A percentile compares a stretch with the other conserved stretches of the same genome.
These are phyloP conservation scores for Solanum lignicaule DNA, from an alignment of 257 asterid species.

Conservation along the genomic window DNA sequence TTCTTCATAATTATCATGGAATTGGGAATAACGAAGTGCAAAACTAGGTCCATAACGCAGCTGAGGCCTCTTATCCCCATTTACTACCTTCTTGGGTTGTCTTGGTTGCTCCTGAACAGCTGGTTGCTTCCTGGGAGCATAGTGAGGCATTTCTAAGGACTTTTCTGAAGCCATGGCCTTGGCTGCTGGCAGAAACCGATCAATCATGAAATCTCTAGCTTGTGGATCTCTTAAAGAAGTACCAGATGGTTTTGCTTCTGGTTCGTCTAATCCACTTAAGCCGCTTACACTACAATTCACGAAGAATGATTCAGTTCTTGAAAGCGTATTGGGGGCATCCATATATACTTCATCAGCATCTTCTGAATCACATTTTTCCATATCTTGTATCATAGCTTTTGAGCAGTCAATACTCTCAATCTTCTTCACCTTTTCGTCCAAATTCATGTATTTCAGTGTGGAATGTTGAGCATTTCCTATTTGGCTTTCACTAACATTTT, in stretches of 20 bases:
- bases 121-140: conserved; percentile 38
- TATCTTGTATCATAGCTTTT: background rate
- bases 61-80: conserved; percentile 27
- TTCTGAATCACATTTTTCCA: conserved; percentile 17
- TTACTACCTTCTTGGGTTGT: conserved; percentile 21
- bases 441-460: background rate
- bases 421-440: conserved; percentile 6
- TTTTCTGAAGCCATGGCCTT: conserved; percentile 73
- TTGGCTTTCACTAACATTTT: conserved; percentile 5
- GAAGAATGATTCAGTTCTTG: conserved; percentile 58
- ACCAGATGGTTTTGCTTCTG: conserved; percentile 22
- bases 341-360: conserved; percentile 45
- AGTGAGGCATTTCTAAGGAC: conserved; percentile 54
- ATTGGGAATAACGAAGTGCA: conserved; percentile 33
- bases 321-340: conserved; percentile 67
- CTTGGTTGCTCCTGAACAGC: conserved; percentile 23
- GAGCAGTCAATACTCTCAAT: conserved; percentile 4
- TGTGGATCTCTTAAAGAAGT: conserved; percentile 26
- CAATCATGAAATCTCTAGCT: conserved; percentile 66
- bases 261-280: conserved; percentile 46
- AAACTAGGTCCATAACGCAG: conserved; percentile 85
- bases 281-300: conserved; percentile 71
- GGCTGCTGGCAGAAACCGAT: conserved; percentile 90
- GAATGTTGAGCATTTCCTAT: background rate
- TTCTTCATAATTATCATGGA: conserved; percentile 29